phyloP scores from a whole-genome alignment of 2,329 filamentous ascomycete species.

The Neurospora sp. region DNA sequence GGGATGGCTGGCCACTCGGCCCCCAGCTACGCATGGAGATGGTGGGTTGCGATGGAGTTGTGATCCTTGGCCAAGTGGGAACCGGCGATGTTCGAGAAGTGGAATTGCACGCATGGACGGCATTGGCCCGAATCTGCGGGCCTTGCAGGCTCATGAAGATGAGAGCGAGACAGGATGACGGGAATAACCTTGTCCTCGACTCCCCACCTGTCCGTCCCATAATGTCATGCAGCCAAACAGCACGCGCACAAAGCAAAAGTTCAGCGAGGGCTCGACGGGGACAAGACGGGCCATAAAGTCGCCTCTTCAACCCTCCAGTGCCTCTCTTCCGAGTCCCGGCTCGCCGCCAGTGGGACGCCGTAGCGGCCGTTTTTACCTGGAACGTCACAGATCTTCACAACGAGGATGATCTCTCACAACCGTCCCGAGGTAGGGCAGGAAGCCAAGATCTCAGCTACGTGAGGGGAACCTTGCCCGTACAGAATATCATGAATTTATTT shows the following conservation, averaged over 20 bases:
- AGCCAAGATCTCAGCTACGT: background rate
- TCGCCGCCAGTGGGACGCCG: background rate
- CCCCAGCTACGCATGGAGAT: constrained; percentile 5
- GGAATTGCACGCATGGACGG: background rate
- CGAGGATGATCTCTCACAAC: background rate
- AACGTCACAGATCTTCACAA: background rate
- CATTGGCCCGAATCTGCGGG: background rate
- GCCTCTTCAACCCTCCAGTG: background rate
- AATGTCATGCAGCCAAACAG: background rate
- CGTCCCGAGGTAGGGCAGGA: background rate
- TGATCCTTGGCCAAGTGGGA: constrained; percentile 7
- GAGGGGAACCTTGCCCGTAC: background rate
- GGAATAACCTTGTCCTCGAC: background rate
- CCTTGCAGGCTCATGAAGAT: background rate
- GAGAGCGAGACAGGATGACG: background rate
- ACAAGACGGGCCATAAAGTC: background rate
- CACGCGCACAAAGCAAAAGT: background rate
- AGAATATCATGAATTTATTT: background rate
- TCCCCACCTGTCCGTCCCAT: background rate
- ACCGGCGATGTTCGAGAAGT: constrained; percentile 1
- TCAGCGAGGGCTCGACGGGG: background rate
- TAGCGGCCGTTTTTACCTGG: background rate
- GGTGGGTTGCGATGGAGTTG: constrained; percentile 6
- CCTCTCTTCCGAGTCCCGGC: background rate
- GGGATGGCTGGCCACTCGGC: constrained; percentile 2